Percentiles rank a stretch among this genome's conserved stretches.
These are phyloP conservation scores for Tanacetum coccineum DNA, from an alignment of 129 eudicot species.

Conservation along the genomic window DNA sequence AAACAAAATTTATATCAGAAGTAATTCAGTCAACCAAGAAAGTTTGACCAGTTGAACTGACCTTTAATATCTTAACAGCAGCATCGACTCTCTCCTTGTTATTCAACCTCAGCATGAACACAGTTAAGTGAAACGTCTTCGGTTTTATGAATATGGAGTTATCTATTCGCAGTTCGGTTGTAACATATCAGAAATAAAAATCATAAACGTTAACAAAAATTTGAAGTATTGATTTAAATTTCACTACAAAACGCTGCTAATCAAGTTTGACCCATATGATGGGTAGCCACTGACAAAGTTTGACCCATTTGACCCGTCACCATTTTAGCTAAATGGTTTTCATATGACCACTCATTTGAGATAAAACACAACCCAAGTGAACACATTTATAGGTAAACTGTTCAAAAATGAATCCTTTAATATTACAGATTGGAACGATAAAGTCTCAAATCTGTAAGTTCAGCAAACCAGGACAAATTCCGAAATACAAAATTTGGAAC, in stretches of 20 bases:
- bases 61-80: slow-evolving; percentile 81
- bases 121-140: slow-evolving; percentile 83
- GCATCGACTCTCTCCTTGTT: slow-evolving; percentile 73
- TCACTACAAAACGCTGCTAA: neutral
- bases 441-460: too few species aligned
- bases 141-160: slow-evolving; percentile 84
- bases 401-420: too few species aligned
- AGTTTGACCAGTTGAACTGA: slow-evolving; percentile 17
- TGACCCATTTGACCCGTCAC: too few species aligned
- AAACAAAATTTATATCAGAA: slow-evolving; percentile 2
- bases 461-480: neutral
- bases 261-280: neutral
- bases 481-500: neutral
- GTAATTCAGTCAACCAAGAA: slow-evolving; percentile 1
- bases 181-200: slow-evolving; percentile 14
- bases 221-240: neutral
- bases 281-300: too few species aligned
- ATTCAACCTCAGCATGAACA: slow-evolving; percentile 91
- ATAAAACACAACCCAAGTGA: too few species aligned
- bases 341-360: too few species aligned
- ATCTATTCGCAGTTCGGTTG: slow-evolving; percentile 65
- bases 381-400: too few species aligned
- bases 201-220: neutral
- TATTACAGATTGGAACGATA: too few species aligned
- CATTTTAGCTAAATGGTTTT: too few species aligned